Conservation (phyloP, 371 early-diverging fungal genomes). For the Rhizopus microsporus region DNA sequence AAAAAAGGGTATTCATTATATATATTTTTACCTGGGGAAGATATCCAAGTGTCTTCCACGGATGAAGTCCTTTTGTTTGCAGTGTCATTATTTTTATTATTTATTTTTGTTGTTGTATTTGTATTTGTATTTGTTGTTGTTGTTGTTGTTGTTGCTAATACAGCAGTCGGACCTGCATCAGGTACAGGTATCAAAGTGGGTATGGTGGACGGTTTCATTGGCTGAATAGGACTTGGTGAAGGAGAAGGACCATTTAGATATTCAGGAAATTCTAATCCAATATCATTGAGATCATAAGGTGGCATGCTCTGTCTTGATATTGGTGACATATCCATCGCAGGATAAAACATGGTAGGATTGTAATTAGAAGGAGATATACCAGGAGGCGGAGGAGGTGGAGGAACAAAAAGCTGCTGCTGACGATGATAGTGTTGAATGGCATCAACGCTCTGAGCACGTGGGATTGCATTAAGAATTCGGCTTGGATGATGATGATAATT, state of each 20-base stretch:
- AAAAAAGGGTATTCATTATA: not conserved
- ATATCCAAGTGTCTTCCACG: conserved; percentile 1
- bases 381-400: conserved; percentile 26
- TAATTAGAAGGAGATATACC: not conserved
- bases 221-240: conserved; percentile 24
- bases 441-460: conserved; percentile 46
- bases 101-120: no score
- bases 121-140: no score
- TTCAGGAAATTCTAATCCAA: conserved; percentile 30
- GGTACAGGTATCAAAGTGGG: conserved; percentile 45
- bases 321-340: conserved; percentile 6
- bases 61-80: not conserved
- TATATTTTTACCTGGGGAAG: conserved; percentile 15
- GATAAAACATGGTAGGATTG: conserved; percentile 16
- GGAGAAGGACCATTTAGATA: conserved; percentile 35
- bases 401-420: conserved; percentile 15
- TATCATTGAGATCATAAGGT: conserved; percentile 17
- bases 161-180: conserved; percentile 50
- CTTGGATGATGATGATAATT: conserved; percentile 5
- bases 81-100: not conserved
- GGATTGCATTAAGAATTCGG: conserved; percentile 13
- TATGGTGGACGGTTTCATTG: conserved; percentile 10
- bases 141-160: conserved; percentile 23
- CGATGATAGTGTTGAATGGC: conserved; percentile 20
- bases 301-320: conserved; percentile 38